Base-by-base conservation (phyloP, 768 basidiomycete species). In the Lactarius tabidus region DNA sequence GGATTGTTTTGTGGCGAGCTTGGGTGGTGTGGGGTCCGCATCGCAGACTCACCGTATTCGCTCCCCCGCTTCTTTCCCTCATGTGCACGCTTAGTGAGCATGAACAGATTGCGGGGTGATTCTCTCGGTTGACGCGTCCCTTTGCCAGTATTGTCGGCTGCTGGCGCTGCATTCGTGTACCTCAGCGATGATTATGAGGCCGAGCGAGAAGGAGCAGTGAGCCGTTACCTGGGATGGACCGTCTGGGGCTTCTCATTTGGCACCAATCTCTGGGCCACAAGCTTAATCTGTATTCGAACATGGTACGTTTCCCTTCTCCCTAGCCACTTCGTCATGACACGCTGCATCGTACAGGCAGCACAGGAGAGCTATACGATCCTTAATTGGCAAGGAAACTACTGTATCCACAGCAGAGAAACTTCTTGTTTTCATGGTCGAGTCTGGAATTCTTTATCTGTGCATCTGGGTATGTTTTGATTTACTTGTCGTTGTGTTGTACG, bases 251-350 rank as follows among this genome's bases (percentile, higher is more conserved):
- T 52, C 26, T 51, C 54, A 9, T 20, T 61, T 15, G 18, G 41
- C 28, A 66, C 60, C 12, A 66, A 66, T n/a, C 6, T 66, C 55
- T 66, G 65, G 65, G 55, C 60, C 29, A 66, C 65, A 12, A 9
- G 26, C 53, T 56, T 66, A 18, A 66, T 66, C 26, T 60, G 29
- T 60, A 66, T 62, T 31, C 39, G 45, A 38, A 35, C 38, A 6
- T 62, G 65, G 65, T 62, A 28, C 29, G 65, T 62, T 36, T 12
- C 15, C n/a, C 31, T 18, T 62, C 26, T 2, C 45, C 54, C 26
- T 3, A 9, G 12, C 48, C 23, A 26, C 48, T 51, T 51, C 23
- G 9, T 29, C n/a, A 43, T 48, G 43, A 62, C 10, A 23, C 23
- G 3, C 28, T 35, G 28, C 12, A 26, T 45, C 20, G 17, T 48